Percentiles rank a stretch among this genome's conserved stretches.
Evolutionary conservation across 176 grass and related monocot species (phyloP).

Genomic region (Chloris gayana): DNA sequence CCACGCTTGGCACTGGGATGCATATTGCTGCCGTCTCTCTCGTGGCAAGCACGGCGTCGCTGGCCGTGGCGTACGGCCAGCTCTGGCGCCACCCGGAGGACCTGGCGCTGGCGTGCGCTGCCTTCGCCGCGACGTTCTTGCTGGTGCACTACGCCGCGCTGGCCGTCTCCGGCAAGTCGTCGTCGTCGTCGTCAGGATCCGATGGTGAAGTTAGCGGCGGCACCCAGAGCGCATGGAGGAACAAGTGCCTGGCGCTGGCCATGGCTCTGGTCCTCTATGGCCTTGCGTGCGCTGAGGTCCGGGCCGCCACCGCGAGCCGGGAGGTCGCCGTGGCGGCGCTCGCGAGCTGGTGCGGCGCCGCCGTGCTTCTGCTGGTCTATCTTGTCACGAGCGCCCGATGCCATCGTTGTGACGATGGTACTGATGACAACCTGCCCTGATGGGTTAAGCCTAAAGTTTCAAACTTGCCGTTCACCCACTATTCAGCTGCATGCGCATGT

Average conservation of each 20-base stretch:
- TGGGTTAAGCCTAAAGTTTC: neutral
- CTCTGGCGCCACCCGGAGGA: constrained; percentile 20
- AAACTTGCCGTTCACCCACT: neutral
- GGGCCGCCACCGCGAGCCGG: neutral
- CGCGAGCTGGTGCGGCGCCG: constrained; percentile 30
- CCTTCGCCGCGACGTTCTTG: constrained; percentile 18
- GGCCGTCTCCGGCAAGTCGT: neutral
- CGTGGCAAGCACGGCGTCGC: constrained; percentile 8
- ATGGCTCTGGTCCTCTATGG: constrained; percentile 31
- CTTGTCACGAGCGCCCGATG: neutral
- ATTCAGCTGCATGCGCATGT: neutral
- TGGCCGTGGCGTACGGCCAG: constrained; percentile 23
- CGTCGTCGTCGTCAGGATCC: neutral
- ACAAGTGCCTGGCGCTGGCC: constrained; percentile 1
- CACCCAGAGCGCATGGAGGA: neutral
- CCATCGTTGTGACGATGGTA: neutral
- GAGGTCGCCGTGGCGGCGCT: constrained; percentile 35
- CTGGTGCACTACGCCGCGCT: constrained; percentile 25
- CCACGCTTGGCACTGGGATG: neutral
- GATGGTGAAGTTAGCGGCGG: neutral
- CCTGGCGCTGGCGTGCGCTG: constrained; percentile 23
- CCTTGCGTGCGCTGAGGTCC: constrained; percentile 20
- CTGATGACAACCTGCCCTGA: neutral
- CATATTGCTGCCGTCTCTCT: neutral
- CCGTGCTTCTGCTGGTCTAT: constrained; percentile 7